Base-by-base conservation (phyloP, 2,329 filamentous ascomycete species). In the Claviceps digitariae region DNA sequence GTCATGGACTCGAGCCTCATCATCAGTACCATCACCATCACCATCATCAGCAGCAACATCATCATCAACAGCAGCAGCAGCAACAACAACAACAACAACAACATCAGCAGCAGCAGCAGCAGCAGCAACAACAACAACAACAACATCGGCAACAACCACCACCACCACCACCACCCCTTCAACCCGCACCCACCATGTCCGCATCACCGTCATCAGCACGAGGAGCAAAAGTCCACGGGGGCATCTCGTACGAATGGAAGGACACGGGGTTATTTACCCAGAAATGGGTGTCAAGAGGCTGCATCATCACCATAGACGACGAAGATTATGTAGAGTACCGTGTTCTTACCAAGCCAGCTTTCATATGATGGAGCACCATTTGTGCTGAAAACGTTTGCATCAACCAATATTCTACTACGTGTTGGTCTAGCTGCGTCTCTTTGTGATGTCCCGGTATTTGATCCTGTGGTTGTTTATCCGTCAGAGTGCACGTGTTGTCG, bases 291-390 rank as follows among this genome's bases (percentile, higher is more conserved):
- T 50, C 48, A 38, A 40, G 8, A 23, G 48, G 48, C 7, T 43
- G 48, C 48, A 50, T 50, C 15, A 50, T 50, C 36, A 50, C 36
- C 23, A 50, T 50, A 41, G 48, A 50, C 36, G 48, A 50, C 36
- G 48, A 50, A 31, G 48, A 50, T 17, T 50, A 50, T 50, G 48
- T 50, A 50, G 48, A 50, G 21, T 50, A 50, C 23, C 48, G 48
- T 15, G 36, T 50, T 27, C 48, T 50, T 13, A 50, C 38, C 23
- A 50, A 43, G 48, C 48, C 48, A 29, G 38, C 48, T 41, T 50
- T 50, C 21, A 50, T 50, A n/a, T 50, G 48, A 38, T 17, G 34
- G 15, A 17, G 13, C 3, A 48, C 17, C n/a, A 13, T 41, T 41
- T 41, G 17, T 17, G n/a, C 12, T 7, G 48, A 12, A 38, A 38